Conservation (phyloP, 1,284 basidiomycete genomes). For the Austropuccinia psidii region DNA sequence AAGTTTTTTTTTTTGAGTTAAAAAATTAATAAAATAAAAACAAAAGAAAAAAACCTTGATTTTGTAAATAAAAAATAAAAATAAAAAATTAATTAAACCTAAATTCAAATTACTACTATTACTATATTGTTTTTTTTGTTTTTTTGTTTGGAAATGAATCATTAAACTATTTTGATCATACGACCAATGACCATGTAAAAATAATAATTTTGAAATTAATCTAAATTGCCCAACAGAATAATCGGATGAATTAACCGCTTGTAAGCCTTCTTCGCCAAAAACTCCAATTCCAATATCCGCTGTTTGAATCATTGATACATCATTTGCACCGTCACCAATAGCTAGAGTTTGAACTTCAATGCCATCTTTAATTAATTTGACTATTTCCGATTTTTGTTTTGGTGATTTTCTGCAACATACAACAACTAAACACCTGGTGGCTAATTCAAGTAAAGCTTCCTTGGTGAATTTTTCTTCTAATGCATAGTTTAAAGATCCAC, state of each 20-base stretch:
- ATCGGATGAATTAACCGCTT: constrained; percentile 94
- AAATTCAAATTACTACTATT: no score
- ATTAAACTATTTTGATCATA: constrained; percentile 88
- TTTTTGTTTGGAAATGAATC: no score
- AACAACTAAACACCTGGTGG: constrained; percentile 84
- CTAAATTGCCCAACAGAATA: constrained; percentile 96
- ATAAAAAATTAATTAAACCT: no score
- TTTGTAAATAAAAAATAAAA: no score
- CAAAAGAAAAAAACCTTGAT: no score
- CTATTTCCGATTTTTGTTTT: constrained; percentile 89
- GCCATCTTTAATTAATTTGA: constrained; percentile 83
- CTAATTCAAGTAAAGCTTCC: constrained; percentile 69
- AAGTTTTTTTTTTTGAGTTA: no score
- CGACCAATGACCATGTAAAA: constrained; percentile 97
- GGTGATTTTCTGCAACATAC: constrained; percentile 97
- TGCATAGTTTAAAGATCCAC: constrained; percentile 63
- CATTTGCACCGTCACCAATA: constrained; percentile 94
- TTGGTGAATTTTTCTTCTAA: constrained; percentile 62
- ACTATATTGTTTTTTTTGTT: no score
- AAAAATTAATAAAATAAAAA: no score
- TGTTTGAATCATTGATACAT: constrained; percentile 90
- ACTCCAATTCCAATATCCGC: constrained; percentile 96
- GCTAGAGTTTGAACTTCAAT: constrained; percentile 83
- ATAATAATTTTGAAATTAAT: constrained; percentile 74
- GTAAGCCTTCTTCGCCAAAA: constrained; percentile 87